Percentiles rank a stretch among this genome's conserved stretches.
Conservation (phyloP, 805 yeast species). For the Wickerhamomyces chambardii region DNA sequence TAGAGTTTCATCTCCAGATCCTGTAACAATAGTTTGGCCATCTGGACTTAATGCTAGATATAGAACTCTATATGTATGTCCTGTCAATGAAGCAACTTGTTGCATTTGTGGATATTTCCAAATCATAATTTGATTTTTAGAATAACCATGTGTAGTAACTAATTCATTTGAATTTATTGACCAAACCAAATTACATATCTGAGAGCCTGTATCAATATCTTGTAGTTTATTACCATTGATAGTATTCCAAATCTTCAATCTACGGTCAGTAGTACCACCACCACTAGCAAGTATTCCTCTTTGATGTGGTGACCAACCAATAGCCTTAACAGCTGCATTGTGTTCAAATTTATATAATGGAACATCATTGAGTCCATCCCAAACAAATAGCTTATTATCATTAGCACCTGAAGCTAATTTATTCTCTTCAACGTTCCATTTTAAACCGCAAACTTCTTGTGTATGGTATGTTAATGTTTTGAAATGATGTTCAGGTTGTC, state of each 20-base stretch:
- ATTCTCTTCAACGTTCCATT: constrained; percentile 89
- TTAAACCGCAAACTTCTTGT: constrained; percentile 94
- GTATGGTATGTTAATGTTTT: constrained; percentile 65
- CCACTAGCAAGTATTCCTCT: constrained; percentile 91
- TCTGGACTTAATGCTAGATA: constrained; percentile 90
- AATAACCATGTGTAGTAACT: constrained; percentile 92
- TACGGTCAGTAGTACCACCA: constrained; percentile 93
- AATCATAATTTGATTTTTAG: constrained; percentile 80
- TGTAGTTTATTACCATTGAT: constrained; percentile 62
- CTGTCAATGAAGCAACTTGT: constrained; percentile 88
- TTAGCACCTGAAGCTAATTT: constrained; percentile 94
- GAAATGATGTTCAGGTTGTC: constrained; percentile 76
- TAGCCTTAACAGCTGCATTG: constrained; percentile 92
- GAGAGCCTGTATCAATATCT: constrained; percentile 93
- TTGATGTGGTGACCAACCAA: constrained; percentile 97
- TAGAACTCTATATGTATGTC: constrained; percentile 88
- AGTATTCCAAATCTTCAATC: constrained; percentile 89
- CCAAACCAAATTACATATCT: constrained; percentile 93
- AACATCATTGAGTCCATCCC: constrained; percentile 65
- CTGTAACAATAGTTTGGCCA: constrained; percentile 94
- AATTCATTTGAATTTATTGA: constrained; percentile 85
- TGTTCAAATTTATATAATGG: constrained; percentile 83
- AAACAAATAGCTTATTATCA: constrained; percentile 77
- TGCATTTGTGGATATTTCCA: constrained; percentile 93
- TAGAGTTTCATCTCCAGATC: constrained; percentile 97